Base-by-base conservation (phyloP, 2,329 filamentous ascomycete species). In the Exophiala oligosperma region DNA sequence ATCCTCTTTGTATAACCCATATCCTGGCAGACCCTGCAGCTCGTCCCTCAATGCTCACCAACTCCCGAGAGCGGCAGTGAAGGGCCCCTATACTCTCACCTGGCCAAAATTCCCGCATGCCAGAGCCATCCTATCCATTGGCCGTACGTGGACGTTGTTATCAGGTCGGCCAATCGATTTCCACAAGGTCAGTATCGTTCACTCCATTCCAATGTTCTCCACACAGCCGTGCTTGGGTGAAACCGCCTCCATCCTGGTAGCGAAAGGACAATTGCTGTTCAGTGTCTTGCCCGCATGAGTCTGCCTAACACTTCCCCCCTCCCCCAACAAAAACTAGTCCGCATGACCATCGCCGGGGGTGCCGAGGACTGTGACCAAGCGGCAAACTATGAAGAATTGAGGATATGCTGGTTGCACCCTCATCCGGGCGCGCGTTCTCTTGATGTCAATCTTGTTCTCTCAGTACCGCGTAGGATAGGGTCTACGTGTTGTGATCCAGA, bases 201-300 rank as follows among this genome's bases (percentile, higher is more conserved):
- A 57, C 49, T 48, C 7, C 38, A 37, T 46, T 52, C 48, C 38
- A 52, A 52, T 24, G 48, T 52, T 48, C 47, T 37, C 38, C 38
- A 52, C 17, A 52, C 17, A 52, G 48, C 29, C 26, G 40, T 57
- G 38, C 48, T 57, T 52, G 14, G 12, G 21, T 57, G 28, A 57
- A 57, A 52, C 47, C 49, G 48, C 38, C 38, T 57, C 49, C n/a
- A 57, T 57, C 38, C 54, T 57, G 28, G 54, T 52, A 57, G 54
- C 54, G 54, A 57, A 57, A 52, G 48, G 38, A 52, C 23, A 52
- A 47, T 52, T 57, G 4, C 37, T 40, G n/a, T 57, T 57, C 35
- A 43, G 38, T 48, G 47, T 44, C 23, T 26, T 56, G 35, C 46
- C 26, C 32, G 12, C 35, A 51, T 56, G 17, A 35, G 48, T 56